Percentiles rank a stretch among this genome's conserved stretches.
Conservation (phyloP, 2,329 filamentous ascomycete genomes). For the Niveomyces coronatus region DNA sequence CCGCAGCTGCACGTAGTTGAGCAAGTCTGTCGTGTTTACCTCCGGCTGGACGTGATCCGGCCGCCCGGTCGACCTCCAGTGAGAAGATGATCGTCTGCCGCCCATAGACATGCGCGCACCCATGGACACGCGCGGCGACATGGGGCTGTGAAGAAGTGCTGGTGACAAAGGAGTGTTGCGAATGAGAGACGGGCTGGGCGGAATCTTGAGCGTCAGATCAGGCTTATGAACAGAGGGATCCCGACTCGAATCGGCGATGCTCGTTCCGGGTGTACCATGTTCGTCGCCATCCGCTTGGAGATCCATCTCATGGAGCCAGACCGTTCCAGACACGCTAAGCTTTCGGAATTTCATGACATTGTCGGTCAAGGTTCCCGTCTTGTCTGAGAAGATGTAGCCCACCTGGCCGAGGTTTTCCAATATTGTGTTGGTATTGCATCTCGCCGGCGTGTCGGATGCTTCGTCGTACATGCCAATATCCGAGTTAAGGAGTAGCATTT, state of each 20-base stretch:
- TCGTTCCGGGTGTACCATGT: conserved; percentile 12
- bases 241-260: conserved; percentile 15
- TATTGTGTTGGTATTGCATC: conserved; percentile 88
- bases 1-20: conserved; percentile 65
- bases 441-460: conserved; percentile 72
- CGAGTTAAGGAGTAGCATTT: conserved; percentile 66
- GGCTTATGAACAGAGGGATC: conserved; percentile 20
- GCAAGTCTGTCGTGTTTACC: conserved; percentile 59
- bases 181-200: too few species aligned
- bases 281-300: conserved; percentile 29
- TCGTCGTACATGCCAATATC: conserved; percentile 90
- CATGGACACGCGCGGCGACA: conserved; percentile 20
- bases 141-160: conserved; percentile 17
- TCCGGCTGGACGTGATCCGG: conserved; percentile 44
- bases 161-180: conserved; percentile 14
- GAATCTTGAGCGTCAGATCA: conserved; percentile 19
- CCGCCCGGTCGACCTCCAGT: conserved; percentile 38
- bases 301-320: conserved; percentile 78
- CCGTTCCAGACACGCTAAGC: conserved; percentile 77
- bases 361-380: conserved; percentile 88
- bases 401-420: conserved; percentile 90
- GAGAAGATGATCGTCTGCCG: conserved; percentile 35
- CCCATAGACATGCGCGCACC: conserved; percentile 20
- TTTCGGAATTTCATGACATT: conserved; percentile 95
- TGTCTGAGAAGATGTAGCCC: conserved; percentile 84